These are phyloP conservation scores for Pseudophaeomoniella oleicola DNA, from an alignment of 2,329 filamentous ascomycete genomes.

Conservation along the genomic window DNA sequence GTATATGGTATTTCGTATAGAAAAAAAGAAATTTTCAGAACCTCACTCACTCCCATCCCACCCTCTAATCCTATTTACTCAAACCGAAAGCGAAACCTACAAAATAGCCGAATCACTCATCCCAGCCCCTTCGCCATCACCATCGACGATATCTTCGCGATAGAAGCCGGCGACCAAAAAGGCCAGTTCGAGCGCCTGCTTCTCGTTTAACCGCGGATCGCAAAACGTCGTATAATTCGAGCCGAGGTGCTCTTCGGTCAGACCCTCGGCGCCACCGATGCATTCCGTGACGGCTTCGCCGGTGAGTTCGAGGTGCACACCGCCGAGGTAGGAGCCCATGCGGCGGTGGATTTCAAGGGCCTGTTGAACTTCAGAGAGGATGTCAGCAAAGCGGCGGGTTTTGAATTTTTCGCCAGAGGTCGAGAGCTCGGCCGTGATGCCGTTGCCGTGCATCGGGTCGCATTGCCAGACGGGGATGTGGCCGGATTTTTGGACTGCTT, in stretches of 20 bases:
- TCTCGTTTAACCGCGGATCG: conserved; percentile 89
- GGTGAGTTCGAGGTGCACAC: conserved; percentile 88
- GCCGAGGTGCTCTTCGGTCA: conserved; percentile 76
- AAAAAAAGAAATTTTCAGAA: no score
- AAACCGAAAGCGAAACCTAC: no score
- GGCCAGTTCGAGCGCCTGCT: conserved; percentile 88
- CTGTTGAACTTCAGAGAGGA: conserved; percentile 72
- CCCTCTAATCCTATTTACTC: no score
- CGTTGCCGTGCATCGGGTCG: conserved; percentile 93
- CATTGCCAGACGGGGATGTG: conserved; percentile 87
- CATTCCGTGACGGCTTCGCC: conserved; percentile 96
- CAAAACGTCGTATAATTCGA: conserved; percentile 94
- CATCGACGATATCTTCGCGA: conserved; percentile 27
- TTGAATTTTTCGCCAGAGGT: conserved; percentile 64
- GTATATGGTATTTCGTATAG: no score
- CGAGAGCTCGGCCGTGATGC: conserved; percentile 40
- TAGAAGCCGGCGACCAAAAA: conserved; percentile 85
- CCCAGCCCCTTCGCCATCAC: conserved; percentile 8
- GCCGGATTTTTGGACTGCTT: conserved; percentile 67
- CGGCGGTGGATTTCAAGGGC: conserved; percentile 75
- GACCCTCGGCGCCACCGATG: conserved; percentile 71
- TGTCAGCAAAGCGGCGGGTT: conserved; percentile 80
- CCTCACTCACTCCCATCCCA: no score
- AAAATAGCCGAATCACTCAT: not conserved
- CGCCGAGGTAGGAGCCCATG: conserved; percentile 73